A percentile compares a stretch with the other conserved stretches of the same genome.
Conservation (phyloP, 2,329 filamentous ascomycete species). For the Aspergillus niger region DNA sequence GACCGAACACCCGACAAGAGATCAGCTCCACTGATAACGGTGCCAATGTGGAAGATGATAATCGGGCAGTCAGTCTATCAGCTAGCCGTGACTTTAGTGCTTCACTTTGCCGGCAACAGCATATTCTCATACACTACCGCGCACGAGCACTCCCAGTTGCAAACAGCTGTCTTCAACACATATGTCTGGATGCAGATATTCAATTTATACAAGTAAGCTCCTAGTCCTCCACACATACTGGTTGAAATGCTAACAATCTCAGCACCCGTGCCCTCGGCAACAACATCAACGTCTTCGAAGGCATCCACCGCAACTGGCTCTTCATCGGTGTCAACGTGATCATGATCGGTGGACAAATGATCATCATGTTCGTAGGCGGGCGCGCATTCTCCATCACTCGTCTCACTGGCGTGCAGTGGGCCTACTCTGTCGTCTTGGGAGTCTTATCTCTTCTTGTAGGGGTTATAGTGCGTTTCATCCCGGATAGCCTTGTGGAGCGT, state of each 20-base stretch:
- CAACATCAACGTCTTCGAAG: slow-evolving; percentile 63
- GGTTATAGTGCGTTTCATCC: neutral
- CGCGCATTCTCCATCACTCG: slow-evolving; percentile 55
- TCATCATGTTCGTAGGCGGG: slow-evolving; percentile 61
- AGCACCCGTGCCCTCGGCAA: slow-evolving; percentile 63
- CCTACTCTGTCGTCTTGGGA: slow-evolving; percentile 14
- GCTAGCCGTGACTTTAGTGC: slow-evolving; percentile 37
- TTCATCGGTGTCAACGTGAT: slow-evolving; percentile 60
- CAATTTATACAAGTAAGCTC: slow-evolving; percentile 61
- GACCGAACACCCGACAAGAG: slow-evolving; percentile 50
- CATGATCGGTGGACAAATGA: slow-evolving; percentile 60
- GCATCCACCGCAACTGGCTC: slow-evolving; percentile 58
- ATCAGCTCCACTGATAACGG: slow-evolving; percentile 44
- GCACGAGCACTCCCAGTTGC: slow-evolving; percentile 49
- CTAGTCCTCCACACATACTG: neutral
- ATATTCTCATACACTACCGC: slow-evolving; percentile 55
- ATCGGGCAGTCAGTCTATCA: slow-evolving; percentile 43
- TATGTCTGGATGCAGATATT: slow-evolving; percentile 75
- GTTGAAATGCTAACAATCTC: neutral
- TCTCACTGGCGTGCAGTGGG: slow-evolving; percentile 57
- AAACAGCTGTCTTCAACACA: slow-evolving; percentile 68
- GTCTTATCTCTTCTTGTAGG: neutral
- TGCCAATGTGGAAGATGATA: slow-evolving; percentile 48
- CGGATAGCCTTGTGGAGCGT: neutral
- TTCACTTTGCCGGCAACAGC: slow-evolving; percentile 59